A percentile compares a stretch with the other conserved stretches of the same genome.
Conservation (phyloP, 768 basidiomycete genomes). For the Sporobolomyces phaffii region DNA sequence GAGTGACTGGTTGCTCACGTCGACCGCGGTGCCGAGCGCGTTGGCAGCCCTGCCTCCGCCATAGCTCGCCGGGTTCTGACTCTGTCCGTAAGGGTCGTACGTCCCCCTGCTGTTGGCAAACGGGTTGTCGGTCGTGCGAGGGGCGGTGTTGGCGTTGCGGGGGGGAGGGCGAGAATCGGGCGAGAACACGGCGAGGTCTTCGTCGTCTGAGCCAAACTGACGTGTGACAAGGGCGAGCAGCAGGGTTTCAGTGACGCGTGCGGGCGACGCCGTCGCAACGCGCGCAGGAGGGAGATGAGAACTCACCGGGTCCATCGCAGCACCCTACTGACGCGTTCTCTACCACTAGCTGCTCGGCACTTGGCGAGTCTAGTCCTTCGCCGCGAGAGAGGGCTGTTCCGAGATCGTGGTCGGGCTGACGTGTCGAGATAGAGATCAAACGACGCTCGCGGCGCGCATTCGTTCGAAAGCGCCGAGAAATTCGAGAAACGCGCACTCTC, state of each 20-base stretch:
- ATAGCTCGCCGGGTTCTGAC: slow-evolving; percentile 36
- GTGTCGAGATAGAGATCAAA: too few relatives aligned
- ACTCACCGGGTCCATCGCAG: background rate
- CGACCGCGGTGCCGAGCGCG: slow-evolving; percentile 22
- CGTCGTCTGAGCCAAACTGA: slow-evolving; percentile 36
- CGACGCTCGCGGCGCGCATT: too few relatives aligned
- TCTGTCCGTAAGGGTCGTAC: slow-evolving; percentile 32
- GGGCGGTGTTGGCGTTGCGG: background rate
- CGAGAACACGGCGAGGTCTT: slow-evolving; percentile 33
- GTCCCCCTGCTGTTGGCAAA: slow-evolving; percentile 25
- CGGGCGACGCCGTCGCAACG: background rate
- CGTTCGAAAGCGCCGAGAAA: too few relatives aligned
- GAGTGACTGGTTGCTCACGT: slow-evolving; percentile 9
- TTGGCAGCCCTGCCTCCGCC: slow-evolving; percentile 32
- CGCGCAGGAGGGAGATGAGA: background rate
- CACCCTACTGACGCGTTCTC: too few relatives aligned
- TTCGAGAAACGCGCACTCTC: too few relatives aligned
- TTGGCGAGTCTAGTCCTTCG: too few relatives aligned
- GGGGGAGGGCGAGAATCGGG: slow-evolving; percentile 4
- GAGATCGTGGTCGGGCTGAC: too few relatives aligned
- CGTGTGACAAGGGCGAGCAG: background rate
- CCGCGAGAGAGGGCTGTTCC: too few relatives aligned
- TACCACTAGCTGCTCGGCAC: too few relatives aligned
- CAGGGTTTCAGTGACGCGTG: background rate
- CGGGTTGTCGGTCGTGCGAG: slow-evolving; percentile 11